These are phyloP conservation scores for Erodium texanum DNA, from an alignment of 441 rosid genomes.

Conservation along the genomic window DNA sequence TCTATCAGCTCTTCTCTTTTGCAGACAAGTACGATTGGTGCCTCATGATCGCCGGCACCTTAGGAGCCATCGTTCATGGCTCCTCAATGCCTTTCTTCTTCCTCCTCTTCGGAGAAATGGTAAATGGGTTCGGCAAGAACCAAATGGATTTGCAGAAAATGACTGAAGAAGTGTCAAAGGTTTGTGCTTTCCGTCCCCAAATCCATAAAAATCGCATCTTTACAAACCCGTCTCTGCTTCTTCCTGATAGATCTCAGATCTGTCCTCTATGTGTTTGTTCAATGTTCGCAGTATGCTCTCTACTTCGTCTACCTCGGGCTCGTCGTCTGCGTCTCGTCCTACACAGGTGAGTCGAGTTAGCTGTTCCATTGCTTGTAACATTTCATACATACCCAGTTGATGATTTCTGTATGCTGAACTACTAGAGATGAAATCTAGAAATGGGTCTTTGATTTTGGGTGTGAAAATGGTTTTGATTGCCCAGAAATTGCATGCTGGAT, in stretches of 20 bases:
- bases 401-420: not conserved
- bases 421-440: not conserved
- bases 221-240: not conserved
- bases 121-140: slow-evolving; percentile 48
- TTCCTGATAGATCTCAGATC: not conserved
- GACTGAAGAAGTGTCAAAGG: slow-evolving; percentile 38
- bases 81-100: slow-evolving; percentile 42
- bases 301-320: slow-evolving; percentile 92
- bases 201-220: not conserved
- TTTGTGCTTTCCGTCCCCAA: slow-evolving; percentile 8
- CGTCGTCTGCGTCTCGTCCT: slow-evolving; percentile 88
- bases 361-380: no score
- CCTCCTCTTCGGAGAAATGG: slow-evolving; percentile 47
- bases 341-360: slow-evolving; percentile 66
- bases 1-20: slow-evolving; percentile 52
- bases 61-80: slow-evolving; percentile 79
- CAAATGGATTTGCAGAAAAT: slow-evolving; percentile 28
- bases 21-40: slow-evolving; percentile 56
- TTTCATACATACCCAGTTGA: no score
- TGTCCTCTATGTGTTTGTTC: not conserved
- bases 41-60: slow-evolving; percentile 71
- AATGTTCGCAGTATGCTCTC: slow-evolving; percentile 67
- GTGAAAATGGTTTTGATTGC: no score
- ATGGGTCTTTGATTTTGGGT: not conserved
- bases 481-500: slow-evolving; percentile 81